Evolutionary conservation across 345 rosid genomes (phyloP), one percentile per base, ranked within the genome.

Genomic region (Abelmoschus esculentus): DNA sequence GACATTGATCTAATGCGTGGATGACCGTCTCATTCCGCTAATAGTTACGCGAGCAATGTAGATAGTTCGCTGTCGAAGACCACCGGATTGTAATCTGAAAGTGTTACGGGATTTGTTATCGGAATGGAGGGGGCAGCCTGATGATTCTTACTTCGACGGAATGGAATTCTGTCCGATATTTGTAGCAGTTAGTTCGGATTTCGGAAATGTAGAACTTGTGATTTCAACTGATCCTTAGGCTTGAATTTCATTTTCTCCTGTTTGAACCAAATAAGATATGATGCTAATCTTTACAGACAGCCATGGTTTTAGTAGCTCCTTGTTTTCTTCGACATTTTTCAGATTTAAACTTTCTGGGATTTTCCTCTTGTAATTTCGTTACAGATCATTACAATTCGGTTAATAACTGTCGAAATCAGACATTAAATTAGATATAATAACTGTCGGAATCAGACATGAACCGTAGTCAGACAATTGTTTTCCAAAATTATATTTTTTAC

Each of bases 1-100:
- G 96, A 85, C 89, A 89, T 95, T 65, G 99, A 95, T 84, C 85
- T 95, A 73, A 91, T 88, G 97, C 90, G 92, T 3, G 92, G 96
- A 10, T 89, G 87, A 91, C 6, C 6, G 10, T 7, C 69, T 60
- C 44, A 63, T 62, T 62, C 18, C 49, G 26, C 60, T 34, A 10
- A 67, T 71, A 67, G 40, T 67, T 61, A 60, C 31, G 18, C 14
- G 66, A 73, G 75, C 74, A 64, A 70, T 81, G 84, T 83, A 59
- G 58, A 84, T 80, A 83, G 47, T 53, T 72, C 60, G 79, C 63
- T 70, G 80, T 73, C 55, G 63, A 69, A 76, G 71, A 36, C 70
- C 67, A 60, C 53, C 60, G 66, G 78, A 67, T 71, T 81, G 78
- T 79, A 66, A 61, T 72, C 70, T 40, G 67, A 52, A 77, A 67